Evolutionary conservation across 106 monocot species (phyloP).

Genomic region (Posidonia australis): DNA sequence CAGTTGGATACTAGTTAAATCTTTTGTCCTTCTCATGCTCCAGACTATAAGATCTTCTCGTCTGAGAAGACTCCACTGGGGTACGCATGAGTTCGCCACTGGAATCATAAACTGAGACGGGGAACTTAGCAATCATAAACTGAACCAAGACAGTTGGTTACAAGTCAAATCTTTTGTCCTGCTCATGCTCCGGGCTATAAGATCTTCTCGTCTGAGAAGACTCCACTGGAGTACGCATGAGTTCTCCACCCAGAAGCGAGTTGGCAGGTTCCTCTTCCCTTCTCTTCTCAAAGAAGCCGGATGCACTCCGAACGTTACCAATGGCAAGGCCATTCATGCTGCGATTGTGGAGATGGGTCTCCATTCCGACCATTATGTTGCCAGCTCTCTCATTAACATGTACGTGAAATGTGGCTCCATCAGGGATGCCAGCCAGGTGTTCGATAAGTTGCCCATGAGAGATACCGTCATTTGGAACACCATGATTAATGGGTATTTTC

Average conservation of each 20-base stretch:
- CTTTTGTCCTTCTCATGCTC: no score
- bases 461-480: constrained; percentile 11
- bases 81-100: no score
- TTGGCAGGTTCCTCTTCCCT: constrained; percentile 6
- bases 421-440: constrained; percentile 4
- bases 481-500: constrained; percentile 8
- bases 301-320: neutral
- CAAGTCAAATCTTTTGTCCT: no score
- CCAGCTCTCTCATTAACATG: constrained; percentile 9
- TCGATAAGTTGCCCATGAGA: constrained; percentile 4
- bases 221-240: no score
- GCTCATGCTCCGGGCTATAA: no score
- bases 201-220: no score
- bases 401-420: constrained; percentile 7
- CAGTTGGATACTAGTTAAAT: no score
- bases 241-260: neutral
- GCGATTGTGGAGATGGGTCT: constrained; percentile 2
- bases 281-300: constrained; percentile 7
- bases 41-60: no score
- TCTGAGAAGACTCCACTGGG: no score
- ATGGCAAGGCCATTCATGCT: constrained; percentile 7
- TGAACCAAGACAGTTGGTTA: no score
- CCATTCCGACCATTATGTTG: constrained; percentile 9
- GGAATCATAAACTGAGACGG: no score
- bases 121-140: no score